phyloP scores from a whole-genome alignment of 2,329 filamentous ascomycete genomes.

The Ceratocystis diversiconidia region DNA sequence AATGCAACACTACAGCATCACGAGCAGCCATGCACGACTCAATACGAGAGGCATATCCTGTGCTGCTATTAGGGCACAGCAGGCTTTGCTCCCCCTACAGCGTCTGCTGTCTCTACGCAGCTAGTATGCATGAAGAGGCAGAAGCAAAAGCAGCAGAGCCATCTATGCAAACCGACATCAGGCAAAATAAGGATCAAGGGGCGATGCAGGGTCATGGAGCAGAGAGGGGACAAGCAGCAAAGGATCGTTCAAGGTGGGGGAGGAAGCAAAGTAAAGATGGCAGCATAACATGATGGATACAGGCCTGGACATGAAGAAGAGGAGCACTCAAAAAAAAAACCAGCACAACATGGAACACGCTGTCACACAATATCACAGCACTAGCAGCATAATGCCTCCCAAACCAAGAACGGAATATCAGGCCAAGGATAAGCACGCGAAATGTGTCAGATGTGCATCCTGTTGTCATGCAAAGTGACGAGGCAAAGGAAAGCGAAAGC shows the following conservation, averaged over 20 bases:
- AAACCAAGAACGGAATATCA: background rate
- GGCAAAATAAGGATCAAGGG: constrained; percentile 3
- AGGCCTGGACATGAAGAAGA: background rate
- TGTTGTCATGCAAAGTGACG: constrained; percentile 2
- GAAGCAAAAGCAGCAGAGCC: too few species aligned
- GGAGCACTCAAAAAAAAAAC: background rate
- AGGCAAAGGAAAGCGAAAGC: background rate
- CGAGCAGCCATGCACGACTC: too few species aligned
- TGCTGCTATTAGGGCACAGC: background rate
- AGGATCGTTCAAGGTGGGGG: constrained; percentile 19
- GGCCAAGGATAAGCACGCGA: background rate
- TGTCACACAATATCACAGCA: background rate
- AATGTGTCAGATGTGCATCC: constrained; percentile 3
- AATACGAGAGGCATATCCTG: too few species aligned
- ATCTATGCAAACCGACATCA: background rate
- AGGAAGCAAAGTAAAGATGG: constrained; percentile 12
- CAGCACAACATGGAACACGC: background rate
- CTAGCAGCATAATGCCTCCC: background rate
- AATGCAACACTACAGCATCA: too few species aligned
- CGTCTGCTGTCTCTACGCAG: too few species aligned
- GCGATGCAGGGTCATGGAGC: constrained; percentile 14
- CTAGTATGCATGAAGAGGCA: too few species aligned
- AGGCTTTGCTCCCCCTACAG: background rate
- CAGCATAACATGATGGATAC: background rate
- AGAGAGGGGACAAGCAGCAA: constrained; percentile 8